Base-by-base conservation (phyloP, 1,284 basidiomycete species). In the Caloboletus firmus region DNA sequence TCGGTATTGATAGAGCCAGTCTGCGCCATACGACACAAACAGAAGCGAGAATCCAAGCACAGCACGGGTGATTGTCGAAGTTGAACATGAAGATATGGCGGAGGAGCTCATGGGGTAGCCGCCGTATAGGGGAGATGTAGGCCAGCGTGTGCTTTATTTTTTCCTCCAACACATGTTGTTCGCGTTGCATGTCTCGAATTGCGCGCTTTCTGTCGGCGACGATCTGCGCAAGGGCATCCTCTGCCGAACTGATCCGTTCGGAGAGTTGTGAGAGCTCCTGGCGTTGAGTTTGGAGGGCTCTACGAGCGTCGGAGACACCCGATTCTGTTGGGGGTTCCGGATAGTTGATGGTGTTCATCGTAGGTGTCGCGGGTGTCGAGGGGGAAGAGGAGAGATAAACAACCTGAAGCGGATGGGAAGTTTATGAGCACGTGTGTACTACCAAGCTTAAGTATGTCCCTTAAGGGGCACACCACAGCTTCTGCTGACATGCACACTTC, bases 121-220 rank as follows among this genome's bases (percentile, higher is more conserved):
- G 72, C 34, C 83, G 76, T 57, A 89, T 83, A 40, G 87, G 87
- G 5, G 87, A 80, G 49, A 89, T 74, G 62, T 87, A 89, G 3
- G 84, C 84, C 62, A 76, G 68, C 1, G 76, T 73, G 34, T 73
- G 71, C n/a, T 71, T 67, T 40, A 82, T 73, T 36, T 73, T 74
- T 30, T 78, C 71, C 63, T 85, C 76, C 28, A 87, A 60, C 4
- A 58, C 60, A 12, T 63, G 65, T 47, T 76, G 78, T 62, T 87
- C 80, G 34, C 62, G 59, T 59, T 79, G 72, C 62, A 89, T 68
- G 40, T 80, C 77, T 45, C 73, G 71, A 60, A 89, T 86, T 28
- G 75, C 70, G 46, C 68, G 69, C 66, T 73, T 73, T 11, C 78
- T 78, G 52, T 85, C 82, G 13, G 74, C 68, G 43, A 89, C 74